Percentiles rank a stretch among this genome's conserved stretches.
These are phyloP conservation scores for Boletus pseudopeckii DNA, from an alignment of 768 basidiomycete species.

Conservation along the genomic window DNA sequence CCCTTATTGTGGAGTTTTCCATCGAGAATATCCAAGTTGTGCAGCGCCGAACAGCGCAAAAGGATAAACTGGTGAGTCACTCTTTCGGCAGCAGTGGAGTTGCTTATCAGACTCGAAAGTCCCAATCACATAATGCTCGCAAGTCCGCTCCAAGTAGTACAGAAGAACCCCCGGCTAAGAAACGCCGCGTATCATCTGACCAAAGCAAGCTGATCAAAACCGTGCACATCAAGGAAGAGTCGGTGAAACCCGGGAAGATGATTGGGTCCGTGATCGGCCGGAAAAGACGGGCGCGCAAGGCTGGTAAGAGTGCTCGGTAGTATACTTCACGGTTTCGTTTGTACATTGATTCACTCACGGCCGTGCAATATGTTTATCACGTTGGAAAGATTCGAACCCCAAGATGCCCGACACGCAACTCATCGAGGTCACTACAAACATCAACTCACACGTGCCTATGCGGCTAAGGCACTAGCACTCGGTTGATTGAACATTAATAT, in stretches of 20 bases:
- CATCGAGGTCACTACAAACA: not conserved
- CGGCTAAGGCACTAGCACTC: too few species aligned
- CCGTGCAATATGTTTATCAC: not conserved
- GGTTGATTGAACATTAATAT: too few species aligned
- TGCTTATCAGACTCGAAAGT: slow-evolving; percentile 4
- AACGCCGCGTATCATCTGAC: slow-evolving; percentile 33
- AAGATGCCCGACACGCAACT: not conserved
- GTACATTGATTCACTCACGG: not conserved
- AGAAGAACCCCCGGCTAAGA: slow-evolving; percentile 41
- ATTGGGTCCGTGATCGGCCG: slow-evolving; percentile 75
- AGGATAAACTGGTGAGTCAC: slow-evolving; percentile 31
- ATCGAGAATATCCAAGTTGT: slow-evolving; percentile 94
- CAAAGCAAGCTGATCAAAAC: slow-evolving; percentile 25
- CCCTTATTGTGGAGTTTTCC: slow-evolving; percentile 90
- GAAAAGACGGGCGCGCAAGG: slow-evolving; percentile 70
- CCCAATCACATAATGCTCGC: not conserved
- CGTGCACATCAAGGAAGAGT: slow-evolving; percentile 15
- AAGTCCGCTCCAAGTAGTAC: not conserved
- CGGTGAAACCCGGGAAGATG: slow-evolving; percentile 35
- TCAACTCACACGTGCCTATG: too few species aligned
- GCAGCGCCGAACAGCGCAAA: slow-evolving; percentile 61
- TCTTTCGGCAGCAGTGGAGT: not conserved
- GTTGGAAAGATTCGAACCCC: not conserved
- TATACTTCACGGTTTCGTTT: not conserved
- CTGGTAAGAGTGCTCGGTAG: slow-evolving; percentile 20